Base-by-base conservation (phyloP, 2,329 filamentous ascomycete genomes). In the Paecilomyces variotii region DNA sequence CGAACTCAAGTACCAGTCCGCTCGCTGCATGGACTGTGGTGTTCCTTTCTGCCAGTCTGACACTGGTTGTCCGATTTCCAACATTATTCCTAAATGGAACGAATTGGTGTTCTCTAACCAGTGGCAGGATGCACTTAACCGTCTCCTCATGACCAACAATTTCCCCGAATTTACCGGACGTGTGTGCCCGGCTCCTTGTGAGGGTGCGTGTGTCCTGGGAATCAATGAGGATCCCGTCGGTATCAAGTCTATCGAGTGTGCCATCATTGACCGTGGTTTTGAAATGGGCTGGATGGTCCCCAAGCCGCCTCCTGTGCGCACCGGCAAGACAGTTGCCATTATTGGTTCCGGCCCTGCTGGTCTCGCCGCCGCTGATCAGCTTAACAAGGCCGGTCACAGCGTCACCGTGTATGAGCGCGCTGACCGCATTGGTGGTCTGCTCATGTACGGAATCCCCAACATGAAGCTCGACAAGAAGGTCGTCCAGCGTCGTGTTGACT, bases 401-500 rank as follows among this genome's bases (percentile, higher is more conserved):
- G 91, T 97, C 57, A 96, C 91, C 11, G 85, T 97, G 19, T 97
- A 94, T 70, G 93, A 97, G 82, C 90, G 93, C 64, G 86, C 91
- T 60, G 93, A 97, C 72, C 90, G 93, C 64, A 80, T 88, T 59
- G 93, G 93, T 77, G 93, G 93, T 75, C 82, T 97, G 57, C 84
- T 97, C 69, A 97, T 97, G 93, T 97, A 97, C 72, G 93, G 93
- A 66, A 97, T 97, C 66, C 93, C 93, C 65, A 97, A 97, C 82
- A 97, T 97, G 93, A 97, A 97, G 82, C 88, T 97, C 50, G 93
- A 97, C 80, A 97, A 97, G 84, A 91, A 91, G 72, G 87, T 97
- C 63, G 93, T 97, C 61, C 93, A 97, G 82, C 89, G 93, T 56
- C 89, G 93, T 74, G 91, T 94, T 54, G 90, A 97, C 76, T 91